Evolutionary conservation across 306 rosid genomes (phyloP), one percentile per base, ranked within the genome.

Genomic region (Aeschynomene evenia): DNA sequence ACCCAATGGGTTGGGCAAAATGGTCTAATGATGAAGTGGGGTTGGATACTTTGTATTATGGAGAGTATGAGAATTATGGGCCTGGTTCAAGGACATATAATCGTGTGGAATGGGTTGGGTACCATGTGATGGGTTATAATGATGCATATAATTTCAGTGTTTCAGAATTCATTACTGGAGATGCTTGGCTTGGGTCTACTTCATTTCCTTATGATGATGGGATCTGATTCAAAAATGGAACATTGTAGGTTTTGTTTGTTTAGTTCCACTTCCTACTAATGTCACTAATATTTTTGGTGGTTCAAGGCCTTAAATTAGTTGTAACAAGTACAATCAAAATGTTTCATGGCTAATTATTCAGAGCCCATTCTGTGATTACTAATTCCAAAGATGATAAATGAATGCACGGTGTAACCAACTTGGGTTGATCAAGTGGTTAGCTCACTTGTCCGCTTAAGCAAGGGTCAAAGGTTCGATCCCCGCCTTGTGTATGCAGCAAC

Each of bases 121-220:
- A 77, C 52, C 91, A 85, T 53, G 15, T 75, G 20, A 83, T 91
- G 97, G 91, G 79, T 43, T 82, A 88, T 26, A 19, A 42, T 14
- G 96, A 91, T 40, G 97, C 96, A 3, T 78, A 65, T 56, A 83
- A 83, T 14, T 91, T 88, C 67, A 73, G 89, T 0, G 96, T 87
- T 53, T 72, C 91, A 1, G 85, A 83, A 78, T 76, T 91, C 31
- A 85, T 91, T 55, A 60, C 46, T 23, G 96, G 96, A 15, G 83
- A 86, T 79, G 77, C 70, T 4, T 91, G 97, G 97, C 85, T 91
- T 51, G 77, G 68, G 36, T 83, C 89, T 64, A 86, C 97, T 77
- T 91, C 91, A 0, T 76, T 91, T 40, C 97, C 97, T 61, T 88
- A 86, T 48, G 89, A 91, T 34, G 89, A 79, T 9, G 96, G 91